These are phyloP conservation scores for Zymoseptoria ardabiliae DNA, from an alignment of 2,329 filamentous ascomycete species.

Conservation along the genomic window DNA sequence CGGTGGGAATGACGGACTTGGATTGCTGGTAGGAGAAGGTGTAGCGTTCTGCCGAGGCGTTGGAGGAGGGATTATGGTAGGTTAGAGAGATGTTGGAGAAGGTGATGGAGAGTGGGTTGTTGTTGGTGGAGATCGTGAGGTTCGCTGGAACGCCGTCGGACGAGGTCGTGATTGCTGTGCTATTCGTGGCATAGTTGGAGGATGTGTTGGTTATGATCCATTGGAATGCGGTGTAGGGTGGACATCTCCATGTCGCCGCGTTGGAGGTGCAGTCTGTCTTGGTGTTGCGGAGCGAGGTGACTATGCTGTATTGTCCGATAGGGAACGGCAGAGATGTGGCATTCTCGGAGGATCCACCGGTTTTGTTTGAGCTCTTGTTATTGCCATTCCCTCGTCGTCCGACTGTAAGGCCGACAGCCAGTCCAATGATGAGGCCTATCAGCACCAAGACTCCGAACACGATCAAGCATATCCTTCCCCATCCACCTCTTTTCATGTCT, in stretches of 20 bases:
- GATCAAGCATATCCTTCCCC: constrained; percentile 34
- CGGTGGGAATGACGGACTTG: constrained; percentile 47
- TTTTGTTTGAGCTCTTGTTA: constrained; percentile 7
- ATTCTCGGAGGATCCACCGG: neutral
- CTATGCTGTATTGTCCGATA: constrained; percentile 54
- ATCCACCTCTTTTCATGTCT: constrained; percentile 28
- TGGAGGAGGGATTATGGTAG: constrained; percentile 41
- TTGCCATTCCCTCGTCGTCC: constrained; percentile 8
- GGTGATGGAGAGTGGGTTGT: constrained; percentile 49
- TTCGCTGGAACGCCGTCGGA: constrained; percentile 31
- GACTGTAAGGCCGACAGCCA: constrained; percentile 31
- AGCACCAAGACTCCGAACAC: constrained; percentile 32
- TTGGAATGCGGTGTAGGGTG: constrained; percentile 53
- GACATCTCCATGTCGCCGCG: constrained; percentile 55
- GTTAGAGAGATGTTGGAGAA: constrained; percentile 49
- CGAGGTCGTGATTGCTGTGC: constrained; percentile 52
- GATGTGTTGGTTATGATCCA: constrained; percentile 51
- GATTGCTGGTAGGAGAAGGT: constrained; percentile 49
- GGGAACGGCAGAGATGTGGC: constrained; percentile 43
- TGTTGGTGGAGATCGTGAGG: constrained; percentile 41
- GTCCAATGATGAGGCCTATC: constrained; percentile 33
- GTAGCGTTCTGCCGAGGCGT: constrained; percentile 45
- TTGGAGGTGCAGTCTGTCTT: constrained; percentile 53
- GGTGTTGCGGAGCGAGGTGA: constrained; percentile 49
- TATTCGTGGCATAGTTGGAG: constrained; percentile 34